phyloP scores from a whole-genome alignment of 208 protist genomes.

The Crithidia thermophila region DNA sequence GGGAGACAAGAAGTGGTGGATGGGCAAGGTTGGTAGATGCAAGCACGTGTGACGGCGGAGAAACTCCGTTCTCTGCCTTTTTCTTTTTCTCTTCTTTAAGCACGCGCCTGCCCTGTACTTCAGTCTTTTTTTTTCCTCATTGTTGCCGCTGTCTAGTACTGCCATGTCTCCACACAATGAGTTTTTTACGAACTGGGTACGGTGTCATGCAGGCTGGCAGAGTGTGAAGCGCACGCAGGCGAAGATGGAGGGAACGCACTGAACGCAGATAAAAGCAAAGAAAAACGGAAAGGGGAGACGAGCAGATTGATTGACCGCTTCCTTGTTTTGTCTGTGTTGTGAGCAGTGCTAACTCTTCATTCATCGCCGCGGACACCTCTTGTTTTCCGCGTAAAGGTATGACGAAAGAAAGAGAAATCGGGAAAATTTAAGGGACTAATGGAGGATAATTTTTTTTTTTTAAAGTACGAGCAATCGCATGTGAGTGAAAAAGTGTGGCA shows the following conservation, averaged over 20 bases:
- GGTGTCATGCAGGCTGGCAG: not conserved
- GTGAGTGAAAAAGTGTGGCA: conserved; percentile 8
- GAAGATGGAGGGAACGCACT: not conserved
- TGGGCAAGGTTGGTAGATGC: too few relatives aligned
- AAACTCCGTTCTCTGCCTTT: too few relatives aligned
- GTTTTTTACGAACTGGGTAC: conserved; percentile 9
- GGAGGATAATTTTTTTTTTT: conserved; percentile 19
- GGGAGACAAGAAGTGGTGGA: too few relatives aligned
- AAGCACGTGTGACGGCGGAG: too few relatives aligned
- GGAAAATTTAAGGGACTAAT: not conserved
- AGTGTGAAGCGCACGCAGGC: not conserved
- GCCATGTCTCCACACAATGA: not conserved
- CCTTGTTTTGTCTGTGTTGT: not conserved
- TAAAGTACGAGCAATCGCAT: not conserved
- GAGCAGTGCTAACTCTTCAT: too few relatives aligned
- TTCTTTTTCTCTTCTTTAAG: conserved; percentile 24
- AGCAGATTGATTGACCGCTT: not conserved
- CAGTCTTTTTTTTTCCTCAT: conserved; percentile 1
- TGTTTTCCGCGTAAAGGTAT: not conserved
- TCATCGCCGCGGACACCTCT: too few relatives aligned
- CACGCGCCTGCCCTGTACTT: not conserved
- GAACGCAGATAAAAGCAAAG: not conserved
- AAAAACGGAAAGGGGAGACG: not conserved
- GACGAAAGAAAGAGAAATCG: not conserved
- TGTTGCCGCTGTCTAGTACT: too few relatives aligned